A percentile compares a stretch with the other conserved stretches of the same genome.
Evolutionary conservation across 2,329 filamentous ascomycete genomes (phyloP).

Genomic region (Daldinia sp.): DNA sequence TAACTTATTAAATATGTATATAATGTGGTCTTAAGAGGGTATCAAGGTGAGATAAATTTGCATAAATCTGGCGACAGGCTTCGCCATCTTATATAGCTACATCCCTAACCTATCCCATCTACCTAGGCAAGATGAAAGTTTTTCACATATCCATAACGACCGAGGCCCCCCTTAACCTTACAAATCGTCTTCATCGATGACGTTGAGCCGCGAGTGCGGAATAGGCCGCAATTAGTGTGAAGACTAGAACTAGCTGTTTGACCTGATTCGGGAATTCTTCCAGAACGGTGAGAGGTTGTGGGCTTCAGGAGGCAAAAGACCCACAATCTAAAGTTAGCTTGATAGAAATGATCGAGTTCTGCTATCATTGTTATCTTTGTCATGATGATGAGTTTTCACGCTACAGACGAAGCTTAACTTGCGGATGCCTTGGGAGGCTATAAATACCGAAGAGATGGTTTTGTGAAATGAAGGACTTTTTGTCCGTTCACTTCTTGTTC

Average conservation of each 20-base stretch:
- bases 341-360: background rate
- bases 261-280: constrained; percentile 8
- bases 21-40: background rate
- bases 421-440: no score
- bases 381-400: constrained; percentile 5
- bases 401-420: background rate
- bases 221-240: constrained; percentile 18
- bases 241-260: constrained; percentile 1
- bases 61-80: no score
- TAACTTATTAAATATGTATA: background rate
- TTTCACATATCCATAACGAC: constrained; percentile 10
- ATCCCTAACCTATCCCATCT: background rate
- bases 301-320: constrained; percentile 14
- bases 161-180: constrained; percentile 11
- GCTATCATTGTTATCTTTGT: background rate
- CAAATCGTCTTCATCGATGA: constrained; percentile 24
- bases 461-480: background rate
- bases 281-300: constrained; percentile 14
- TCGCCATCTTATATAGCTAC: background rate
- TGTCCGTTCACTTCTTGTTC: background rate
- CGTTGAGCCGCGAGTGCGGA: constrained; percentile 23
- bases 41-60: no score
- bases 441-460: background rate
- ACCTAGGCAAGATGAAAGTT: constrained; percentile 8
- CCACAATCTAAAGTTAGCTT: constrained; percentile 20